phyloP scores from a whole-genome alignment of 2,329 filamentous ascomycete genomes.

The Microcyclospora tardicrescens region DNA sequence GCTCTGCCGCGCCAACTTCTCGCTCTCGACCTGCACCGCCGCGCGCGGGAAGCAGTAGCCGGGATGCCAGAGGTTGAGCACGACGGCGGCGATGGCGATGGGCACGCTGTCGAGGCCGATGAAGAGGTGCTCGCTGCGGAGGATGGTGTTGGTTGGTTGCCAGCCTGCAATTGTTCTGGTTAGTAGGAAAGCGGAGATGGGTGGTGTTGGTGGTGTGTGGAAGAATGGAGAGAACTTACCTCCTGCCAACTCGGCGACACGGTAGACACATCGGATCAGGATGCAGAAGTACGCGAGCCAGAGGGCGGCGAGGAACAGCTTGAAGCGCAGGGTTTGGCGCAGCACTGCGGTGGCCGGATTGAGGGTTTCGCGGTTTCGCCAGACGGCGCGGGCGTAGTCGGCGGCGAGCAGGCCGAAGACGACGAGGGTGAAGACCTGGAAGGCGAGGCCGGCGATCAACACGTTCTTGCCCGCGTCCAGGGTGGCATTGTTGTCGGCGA shows the following conservation, averaged over 20 bases:
- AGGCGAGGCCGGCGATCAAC: slow-evolving; percentile 45
- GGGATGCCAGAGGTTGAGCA: slow-evolving; percentile 21
- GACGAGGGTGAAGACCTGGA: slow-evolving; percentile 42
- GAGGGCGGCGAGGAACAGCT: slow-evolving; percentile 16
- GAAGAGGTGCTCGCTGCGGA: slow-evolving; percentile 16
- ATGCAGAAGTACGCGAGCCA: slow-evolving; percentile 16
- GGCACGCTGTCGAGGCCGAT: slow-evolving; percentile 23
- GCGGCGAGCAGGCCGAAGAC: slow-evolving; percentile 32
- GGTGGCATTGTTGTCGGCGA: slow-evolving; percentile 29
- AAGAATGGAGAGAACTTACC: slow-evolving; percentile 8
- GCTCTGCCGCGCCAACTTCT: neutral
- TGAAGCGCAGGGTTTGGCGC: slow-evolving; percentile 19
- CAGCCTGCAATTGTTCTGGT: slow-evolving; percentile 1
- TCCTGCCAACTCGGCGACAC: slow-evolving; percentile 18
- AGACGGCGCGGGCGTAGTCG: slow-evolving; percentile 22
- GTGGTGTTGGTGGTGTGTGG: neutral
- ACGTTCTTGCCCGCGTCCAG: slow-evolving; percentile 39
- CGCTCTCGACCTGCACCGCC: neutral
- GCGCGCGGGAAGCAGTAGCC: slow-evolving; percentile 17
- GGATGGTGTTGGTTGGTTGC: slow-evolving; percentile 10
- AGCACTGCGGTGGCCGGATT: slow-evolving; percentile 20
- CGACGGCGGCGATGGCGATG: slow-evolving; percentile 15
- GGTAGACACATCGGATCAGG: slow-evolving; percentile 17
- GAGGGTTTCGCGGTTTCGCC: slow-evolving; percentile 10
- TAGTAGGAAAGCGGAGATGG: neutral